A percentile compares a stretch with the other conserved stretches of the same genome.
Evolutionary conservation across 495 filamentous ascomycete species (phyloP).

Genomic region (Hypoxylon subgilvum): DNA sequence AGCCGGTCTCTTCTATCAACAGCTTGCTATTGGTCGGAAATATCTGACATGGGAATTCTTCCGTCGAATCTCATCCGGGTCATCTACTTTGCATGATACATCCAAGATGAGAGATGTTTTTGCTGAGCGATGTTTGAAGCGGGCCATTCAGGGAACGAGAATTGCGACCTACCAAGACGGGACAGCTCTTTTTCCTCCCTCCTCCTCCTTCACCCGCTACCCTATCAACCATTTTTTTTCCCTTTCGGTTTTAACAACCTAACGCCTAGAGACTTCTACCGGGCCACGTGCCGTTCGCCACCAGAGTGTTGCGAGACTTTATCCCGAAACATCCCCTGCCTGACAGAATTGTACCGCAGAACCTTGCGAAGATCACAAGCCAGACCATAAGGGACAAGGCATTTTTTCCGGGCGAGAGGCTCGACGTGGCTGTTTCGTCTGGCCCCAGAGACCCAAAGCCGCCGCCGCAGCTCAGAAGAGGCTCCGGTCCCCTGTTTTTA

Average conservation of each 20-base stretch:
- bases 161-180: slow-evolving; percentile 30
- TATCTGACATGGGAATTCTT: slow-evolving; percentile 29
- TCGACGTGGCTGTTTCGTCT: slow-evolving; percentile 18
- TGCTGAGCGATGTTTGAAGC: slow-evolving; percentile 22
- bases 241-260: neutral
- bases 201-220: neutral
- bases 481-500: slow-evolving; percentile 19
- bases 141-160: slow-evolving; percentile 33
- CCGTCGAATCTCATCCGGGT: slow-evolving; percentile 38
- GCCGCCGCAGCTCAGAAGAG: slow-evolving; percentile 15
- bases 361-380: slow-evolving; percentile 7
- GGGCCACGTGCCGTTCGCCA: slow-evolving; percentile 33
- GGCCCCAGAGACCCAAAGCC: neutral
- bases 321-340: slow-evolving; percentile 24
- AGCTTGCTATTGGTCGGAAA: slow-evolving; percentile 36
- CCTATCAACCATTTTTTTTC: neutral
- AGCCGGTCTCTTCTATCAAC: slow-evolving; percentile 28
- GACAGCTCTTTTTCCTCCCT: slow-evolving; percentile 12
- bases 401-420: slow-evolving; percentile 20
- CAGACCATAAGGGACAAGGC: slow-evolving; percentile 1
- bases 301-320: slow-evolving; percentile 13
- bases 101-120: slow-evolving; percentile 29
- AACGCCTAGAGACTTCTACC: slow-evolving; percentile 20
- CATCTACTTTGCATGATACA: slow-evolving; percentile 38
- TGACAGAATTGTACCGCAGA: neutral